A percentile compares a stretch with the other conserved stretches of the same genome.
Conservation (phyloP, 192 early-diverging fungal genomes). For the Backusella morwellensis region DNA sequence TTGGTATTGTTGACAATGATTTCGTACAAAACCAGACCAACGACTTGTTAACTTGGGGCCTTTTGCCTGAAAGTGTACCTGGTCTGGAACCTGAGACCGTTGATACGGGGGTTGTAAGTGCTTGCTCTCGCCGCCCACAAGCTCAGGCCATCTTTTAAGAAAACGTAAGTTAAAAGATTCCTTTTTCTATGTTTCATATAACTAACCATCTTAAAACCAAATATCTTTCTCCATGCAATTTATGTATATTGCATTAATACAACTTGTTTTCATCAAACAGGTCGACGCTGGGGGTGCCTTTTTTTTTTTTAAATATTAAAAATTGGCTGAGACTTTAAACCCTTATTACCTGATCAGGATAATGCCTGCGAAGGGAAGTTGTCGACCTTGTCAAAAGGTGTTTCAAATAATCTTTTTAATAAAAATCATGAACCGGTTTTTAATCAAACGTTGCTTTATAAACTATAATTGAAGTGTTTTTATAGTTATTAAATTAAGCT, state of each 20-base stretch:
- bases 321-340: constrained; percentile 46
- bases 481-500: neutral
- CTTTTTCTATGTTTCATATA: neutral
- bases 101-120: constrained; percentile 39
- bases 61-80: constrained; percentile 27
- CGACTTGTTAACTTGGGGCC: constrained; percentile 48
- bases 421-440: neutral
- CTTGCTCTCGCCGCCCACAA: neutral
- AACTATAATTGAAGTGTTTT: neutral
- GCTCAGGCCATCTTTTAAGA: neutral
- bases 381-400: neutral
- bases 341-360: constrained; percentile 49
- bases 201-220: too few relatives aligned
- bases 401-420: neutral
- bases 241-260: neutral
- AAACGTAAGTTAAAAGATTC: neutral
- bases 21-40: constrained; percentile 65
- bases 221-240: neutral
- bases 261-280: neutral
- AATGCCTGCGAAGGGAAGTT: constrained; percentile 51
- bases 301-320: constrained; percentile 4
- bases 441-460: neutral
- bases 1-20: constrained; percentile 49
- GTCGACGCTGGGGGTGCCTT: constrained; percentile 43
- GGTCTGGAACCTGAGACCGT: constrained; percentile 29